Percentiles rank a stretch among this genome's conserved stretches.
Conservation (phyloP, 2,329 filamentous ascomycete genomes). For the Dryadomyces quercivorus region DNA sequence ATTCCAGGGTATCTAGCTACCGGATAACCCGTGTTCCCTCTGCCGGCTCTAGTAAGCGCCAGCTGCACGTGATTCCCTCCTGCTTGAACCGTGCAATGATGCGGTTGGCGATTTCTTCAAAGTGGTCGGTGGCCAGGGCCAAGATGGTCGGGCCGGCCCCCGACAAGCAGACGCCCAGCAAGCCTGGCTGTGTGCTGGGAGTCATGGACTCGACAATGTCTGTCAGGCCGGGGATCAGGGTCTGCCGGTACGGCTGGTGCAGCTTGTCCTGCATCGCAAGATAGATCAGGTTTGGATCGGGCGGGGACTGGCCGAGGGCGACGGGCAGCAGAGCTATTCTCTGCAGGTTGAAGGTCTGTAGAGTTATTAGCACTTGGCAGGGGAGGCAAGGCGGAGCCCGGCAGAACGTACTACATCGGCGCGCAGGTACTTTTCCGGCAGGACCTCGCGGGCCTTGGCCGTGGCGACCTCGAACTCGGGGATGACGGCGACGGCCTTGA, state of each 20-base stretch:
- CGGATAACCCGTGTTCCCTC: constrained; percentile 47
- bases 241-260: constrained; percentile 90
- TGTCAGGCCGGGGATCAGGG: constrained; percentile 79
- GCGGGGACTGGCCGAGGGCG: constrained; percentile 78
- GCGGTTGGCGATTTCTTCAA: constrained; percentile 70
- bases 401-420: constrained; percentile 64
- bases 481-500: constrained; percentile 95
- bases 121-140: constrained; percentile 81
- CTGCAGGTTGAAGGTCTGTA: constrained; percentile 78
- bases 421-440: constrained; percentile 68
- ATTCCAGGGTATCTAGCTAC: neutral
- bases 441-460: constrained; percentile 73
- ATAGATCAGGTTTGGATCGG: constrained; percentile 87
- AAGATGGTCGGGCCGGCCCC: constrained; percentile 93
- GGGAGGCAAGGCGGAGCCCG: no score
- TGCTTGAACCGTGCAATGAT: constrained; percentile 64
- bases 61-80: constrained; percentile 66
- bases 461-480: constrained; percentile 95
- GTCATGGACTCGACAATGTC: constrained; percentile 89
- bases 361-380: no score
- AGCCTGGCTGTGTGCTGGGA: constrained; percentile 71
- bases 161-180: constrained; percentile 88
- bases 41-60: constrained; percentile 81
- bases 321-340: constrained; percentile 83
- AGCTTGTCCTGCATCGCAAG: constrained; percentile 98